Base-by-base conservation (phyloP, 441 rosid genomes). In the Erodium texanum region DNA sequence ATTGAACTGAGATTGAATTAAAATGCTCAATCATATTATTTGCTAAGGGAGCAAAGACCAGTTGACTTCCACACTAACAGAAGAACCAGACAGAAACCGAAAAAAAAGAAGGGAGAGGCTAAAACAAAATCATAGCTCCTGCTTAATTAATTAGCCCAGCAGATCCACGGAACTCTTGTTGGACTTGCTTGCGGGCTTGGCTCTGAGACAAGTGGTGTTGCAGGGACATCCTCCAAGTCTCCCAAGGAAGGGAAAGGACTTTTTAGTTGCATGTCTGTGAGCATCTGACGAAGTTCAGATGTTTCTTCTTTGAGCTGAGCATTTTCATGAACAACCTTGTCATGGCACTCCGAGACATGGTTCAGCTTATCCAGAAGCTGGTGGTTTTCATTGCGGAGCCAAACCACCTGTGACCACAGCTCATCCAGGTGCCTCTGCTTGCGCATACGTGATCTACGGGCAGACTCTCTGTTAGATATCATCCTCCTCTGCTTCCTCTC, bases 381-480 rank as follows among this genome's bases (percentile, higher is more conserved):
- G 71, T 81, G 81, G 58, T 88, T 88, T 77, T 88, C 87, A 14
- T 75, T 76, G 11, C 85, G 78, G 65, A 88, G 90, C 77, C 89
- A 74, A 66, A 83, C 62, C 34, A 86, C 89, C 67, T 88, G 89
- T 20, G 93, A 81, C 87, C 89, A 86, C 59, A 88, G 87, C 74
- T 88, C 93, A 75, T 87, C 90, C 27, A 87, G 84, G 77, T 87
- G 90, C 79, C 79, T 86, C 76, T 86, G 93, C 67, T 86, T 87
- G 70, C 93, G 73, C 93, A 87, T 87, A 75, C 93, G 83, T 19
- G 93, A 87, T 74, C 93, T 77, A 7, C 93, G 82, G 15, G 93
- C 93, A 4, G 93, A 86, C 76, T 87, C 93, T 77, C 93, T 74
- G 73, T 87, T 87, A 5, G 93, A 87, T 65, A 86, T 83, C 90